phyloP scores from a whole-genome alignment of 345 rosid species.

The Citrus cavaleriei region DNA sequence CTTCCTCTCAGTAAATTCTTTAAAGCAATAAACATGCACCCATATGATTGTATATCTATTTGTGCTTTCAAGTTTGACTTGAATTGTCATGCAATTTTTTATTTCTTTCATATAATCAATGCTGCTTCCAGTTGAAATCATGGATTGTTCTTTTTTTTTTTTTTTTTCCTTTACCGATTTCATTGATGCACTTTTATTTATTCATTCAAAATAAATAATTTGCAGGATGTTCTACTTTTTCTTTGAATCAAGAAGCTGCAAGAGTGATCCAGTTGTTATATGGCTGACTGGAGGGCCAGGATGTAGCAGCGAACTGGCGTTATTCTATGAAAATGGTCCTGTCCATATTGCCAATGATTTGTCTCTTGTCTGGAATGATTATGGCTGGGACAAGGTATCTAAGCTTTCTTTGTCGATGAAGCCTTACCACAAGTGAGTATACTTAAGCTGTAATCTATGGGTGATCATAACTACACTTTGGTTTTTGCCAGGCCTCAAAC shows the following conservation, averaged over 20 bases:
- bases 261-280: slow-evolving; percentile 68
- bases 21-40: not conserved
- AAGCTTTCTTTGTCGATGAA: not conserved
- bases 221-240: slow-evolving; percentile 78
- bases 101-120: not conserved
- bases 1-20: not conserved
- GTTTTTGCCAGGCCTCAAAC: slow-evolving; percentile 55
- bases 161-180: too few relatives aligned
- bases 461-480: not conserved
- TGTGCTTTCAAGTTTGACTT: not conserved
- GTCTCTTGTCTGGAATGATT: slow-evolving; percentile 75
- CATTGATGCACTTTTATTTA: too few relatives aligned
- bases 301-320: slow-evolving; percentile 71
- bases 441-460: not conserved
- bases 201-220: not conserved
- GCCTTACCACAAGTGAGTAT: too few relatives aligned
- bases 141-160: too few relatives aligned
- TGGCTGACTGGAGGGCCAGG: slow-evolving; percentile 96
- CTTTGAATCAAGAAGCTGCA: slow-evolving; percentile 62
- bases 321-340: slow-evolving; percentile 91
- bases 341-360: slow-evolving; percentile 46
- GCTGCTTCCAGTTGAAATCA: not conserved
- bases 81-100: not conserved
- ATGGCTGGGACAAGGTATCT: slow-evolving; percentile 80
- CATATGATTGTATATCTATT: not conserved